Conservation (phyloP, 2,329 filamentous ascomycete species). For the Chaetomium globosum region DNA sequence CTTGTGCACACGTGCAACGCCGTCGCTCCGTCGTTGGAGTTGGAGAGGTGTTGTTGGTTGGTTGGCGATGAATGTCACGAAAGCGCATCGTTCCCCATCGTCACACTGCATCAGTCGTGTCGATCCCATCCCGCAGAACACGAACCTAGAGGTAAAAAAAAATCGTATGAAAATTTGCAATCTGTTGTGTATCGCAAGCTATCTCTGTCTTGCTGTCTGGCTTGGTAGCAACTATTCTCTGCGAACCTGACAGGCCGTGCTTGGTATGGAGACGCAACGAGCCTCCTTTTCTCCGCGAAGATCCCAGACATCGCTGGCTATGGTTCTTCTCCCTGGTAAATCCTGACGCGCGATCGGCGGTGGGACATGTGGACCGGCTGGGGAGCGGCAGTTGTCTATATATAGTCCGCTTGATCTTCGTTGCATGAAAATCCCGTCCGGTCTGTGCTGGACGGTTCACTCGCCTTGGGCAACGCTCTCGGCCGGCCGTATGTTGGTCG, state of each 20-base stretch:
- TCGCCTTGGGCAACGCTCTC: background rate
- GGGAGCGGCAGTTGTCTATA: background rate
- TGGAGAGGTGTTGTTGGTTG: background rate
- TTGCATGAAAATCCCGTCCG: background rate
- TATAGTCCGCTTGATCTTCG: slow-evolving; percentile 1
- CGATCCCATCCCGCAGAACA: background rate
- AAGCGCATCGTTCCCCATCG: background rate
- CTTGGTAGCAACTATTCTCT: slow-evolving; percentile 2
- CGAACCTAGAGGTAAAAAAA: background rate
- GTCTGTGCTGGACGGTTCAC: background rate
- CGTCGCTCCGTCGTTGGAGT: background rate
- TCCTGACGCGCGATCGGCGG: background rate
- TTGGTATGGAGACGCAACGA: background rate
- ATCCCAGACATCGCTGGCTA: background rate
- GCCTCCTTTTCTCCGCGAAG: background rate
- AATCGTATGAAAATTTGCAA: slow-evolving; percentile 17
- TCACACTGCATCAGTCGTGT: slow-evolving; percentile 18
- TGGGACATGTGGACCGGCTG: background rate
- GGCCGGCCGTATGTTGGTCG: background rate
- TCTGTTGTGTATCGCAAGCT: slow-evolving; percentile 24
- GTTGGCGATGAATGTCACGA: background rate
- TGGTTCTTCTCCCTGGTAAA: background rate
- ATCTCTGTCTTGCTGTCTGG: background rate
- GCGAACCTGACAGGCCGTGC: background rate
- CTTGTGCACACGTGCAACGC: background rate